A percentile compares a stretch with the other conserved stretches of the same genome.
Conservation (phyloP, 805 yeast genomes). For the Saturnispora besseyi region DNA sequence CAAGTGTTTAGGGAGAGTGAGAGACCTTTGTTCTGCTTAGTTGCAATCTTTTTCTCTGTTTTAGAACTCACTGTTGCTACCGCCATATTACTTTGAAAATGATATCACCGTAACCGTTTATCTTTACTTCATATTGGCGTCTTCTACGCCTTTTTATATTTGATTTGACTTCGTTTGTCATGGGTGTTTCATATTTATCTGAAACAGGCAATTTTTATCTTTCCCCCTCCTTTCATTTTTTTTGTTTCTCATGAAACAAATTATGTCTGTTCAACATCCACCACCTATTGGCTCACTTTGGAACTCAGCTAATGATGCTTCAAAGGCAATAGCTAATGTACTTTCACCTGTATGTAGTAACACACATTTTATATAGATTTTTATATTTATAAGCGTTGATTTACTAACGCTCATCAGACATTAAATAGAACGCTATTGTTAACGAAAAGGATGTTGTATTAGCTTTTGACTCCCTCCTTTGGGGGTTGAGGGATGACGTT, state of each 20-base stretch:
- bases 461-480: constrained; percentile 5
- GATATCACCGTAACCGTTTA: background rate
- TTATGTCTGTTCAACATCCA: background rate
- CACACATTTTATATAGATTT: background rate
- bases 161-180: background rate
- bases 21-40: too few relatives aligned
- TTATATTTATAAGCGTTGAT: background rate
- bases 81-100: background rate
- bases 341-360: background rate
- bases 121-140: background rate
- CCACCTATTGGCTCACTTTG: constrained; percentile 1
- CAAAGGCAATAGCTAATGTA: background rate
- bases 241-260: background rate
- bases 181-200: background rate
- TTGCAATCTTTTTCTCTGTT: background rate
- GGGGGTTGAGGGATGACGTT: constrained; percentile 3
- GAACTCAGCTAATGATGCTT: background rate
- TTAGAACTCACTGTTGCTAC: background rate
- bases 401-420: background rate
- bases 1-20: background rate
- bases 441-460: constrained; percentile 2
- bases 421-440: background rate
- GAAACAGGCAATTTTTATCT: background rate
- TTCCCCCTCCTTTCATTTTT: background rate
- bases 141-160: background rate